A percentile compares a stretch with the other conserved stretches of the same genome.
These are phyloP conservation scores for Moringa oleifera DNA, from an alignment of 345 rosid genomes.

Conservation along the genomic window DNA sequence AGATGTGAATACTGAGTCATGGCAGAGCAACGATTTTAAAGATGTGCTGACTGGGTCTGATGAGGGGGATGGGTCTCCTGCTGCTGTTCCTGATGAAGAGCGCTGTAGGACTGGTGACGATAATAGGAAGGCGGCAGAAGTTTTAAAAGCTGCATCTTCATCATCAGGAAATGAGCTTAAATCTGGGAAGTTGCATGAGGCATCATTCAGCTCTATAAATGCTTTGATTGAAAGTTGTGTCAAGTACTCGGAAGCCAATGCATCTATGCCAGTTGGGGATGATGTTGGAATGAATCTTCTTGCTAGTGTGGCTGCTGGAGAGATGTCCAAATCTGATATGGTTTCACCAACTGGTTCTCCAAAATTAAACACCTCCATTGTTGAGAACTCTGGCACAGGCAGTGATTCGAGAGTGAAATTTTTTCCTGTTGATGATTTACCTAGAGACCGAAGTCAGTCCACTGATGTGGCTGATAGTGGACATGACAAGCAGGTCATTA, in stretches of 20 bases:
- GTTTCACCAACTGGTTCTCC: conserved; percentile 53
- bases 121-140: conserved; percentile 33
- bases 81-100: conserved; percentile 40
- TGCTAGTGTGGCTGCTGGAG: conserved; percentile 93
- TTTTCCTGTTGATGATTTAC: conserved; percentile 24
- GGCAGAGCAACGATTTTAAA: conserved; percentile 62
- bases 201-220: conserved; percentile 67
- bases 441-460: conserved; percentile 21
- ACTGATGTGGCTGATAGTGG: conserved; percentile 24
- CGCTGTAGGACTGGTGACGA: conserved; percentile 34
- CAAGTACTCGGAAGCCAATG: conserved; percentile 56
- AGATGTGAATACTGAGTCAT: conserved; percentile 48
- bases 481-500: conserved; percentile 28
- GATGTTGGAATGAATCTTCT: conserved; percentile 94
- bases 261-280: conserved; percentile 49
- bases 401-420: conserved; percentile 30
- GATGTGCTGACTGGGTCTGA: conserved; percentile 38
- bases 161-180: conserved; percentile 41
- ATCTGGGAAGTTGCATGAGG: conserved; percentile 47
- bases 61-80: conserved; percentile 50
- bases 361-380: conserved; percentile 23
- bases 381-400: conserved; percentile 31
- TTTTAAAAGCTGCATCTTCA: conserved; percentile 33
- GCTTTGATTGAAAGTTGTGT: conserved; percentile 90
- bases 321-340: conserved; percentile 57